Base-by-base conservation (phyloP, 805 yeast genomes). In the Candida morakotiae region DNA sequence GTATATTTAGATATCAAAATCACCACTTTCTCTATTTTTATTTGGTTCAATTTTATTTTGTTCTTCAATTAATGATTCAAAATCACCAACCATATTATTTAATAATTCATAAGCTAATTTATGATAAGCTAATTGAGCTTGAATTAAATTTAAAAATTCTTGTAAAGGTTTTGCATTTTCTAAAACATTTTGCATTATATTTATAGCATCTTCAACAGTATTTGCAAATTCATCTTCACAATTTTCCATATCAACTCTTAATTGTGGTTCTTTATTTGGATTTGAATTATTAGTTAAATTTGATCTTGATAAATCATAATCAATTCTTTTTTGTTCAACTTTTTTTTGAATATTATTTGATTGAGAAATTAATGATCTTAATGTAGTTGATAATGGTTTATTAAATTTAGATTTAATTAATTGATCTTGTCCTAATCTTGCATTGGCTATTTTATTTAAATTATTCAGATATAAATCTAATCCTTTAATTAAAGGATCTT, bases 141-240 rank as follows among this genome's bases (percentile, higher is more conserved):
- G 73, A 39, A 81, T 76, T 48, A 87, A 72, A 56, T 81, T 87
- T 42, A 72, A 68, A 41, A 86, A 64, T 56, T 81, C 81, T 35
- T 77, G 73, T 47, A 84, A 69, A 13, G 88, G 83, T 48, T 78
- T 74, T 15, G 88, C 79, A 39, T 79, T 71, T 40, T 81, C 80
- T 47, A 87, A 75, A 20, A 83, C 89, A 55, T 81, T 80, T 65
- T 81, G 86, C 89, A 87, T 82, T 42, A 83, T 77, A 27, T 79
- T 67, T 38, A 86, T 87, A 27, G 95, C 93, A 53, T 83, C 93
- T 64, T 87, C 95, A 24, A 87, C 87, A 17, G 89, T 83, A 48
- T 84, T 86, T 32, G 93, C 95, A 58, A 87, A 87, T 53, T 83
- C 89, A 53, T 87, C 96, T 64, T 87, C 96, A 35, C 87, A 79